Percentiles rank a stretch among this genome's conserved stretches.
Evolutionary conservation across 139 green algal genomes (phyloP).

Genomic region (Picochlorum sp.): DNA sequence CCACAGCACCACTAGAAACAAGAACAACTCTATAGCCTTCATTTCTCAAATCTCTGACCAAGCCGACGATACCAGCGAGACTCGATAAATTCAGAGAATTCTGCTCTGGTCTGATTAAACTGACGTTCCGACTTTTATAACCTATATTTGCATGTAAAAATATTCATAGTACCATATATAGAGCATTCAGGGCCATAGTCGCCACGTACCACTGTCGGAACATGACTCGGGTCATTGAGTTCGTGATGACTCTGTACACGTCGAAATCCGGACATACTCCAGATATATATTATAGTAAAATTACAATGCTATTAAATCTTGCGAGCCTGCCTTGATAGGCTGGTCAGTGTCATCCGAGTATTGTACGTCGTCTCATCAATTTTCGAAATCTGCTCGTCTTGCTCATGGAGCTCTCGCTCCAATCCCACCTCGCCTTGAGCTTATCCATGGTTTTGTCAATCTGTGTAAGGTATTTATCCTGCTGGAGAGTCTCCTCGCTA

Average conservation of each 20-base stretch:
- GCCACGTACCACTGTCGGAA: slow-evolving; percentile 11
- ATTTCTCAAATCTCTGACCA: slow-evolving; percentile 32
- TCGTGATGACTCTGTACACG: background rate
- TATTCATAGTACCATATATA: background rate
- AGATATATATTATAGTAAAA: background rate
- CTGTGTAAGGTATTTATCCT: slow-evolving; percentile 6
- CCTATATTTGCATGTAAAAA: slow-evolving; percentile 32
- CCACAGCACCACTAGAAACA: slow-evolving; percentile 80
- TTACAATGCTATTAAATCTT: background rate
- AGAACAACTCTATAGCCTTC: slow-evolving; percentile 73
- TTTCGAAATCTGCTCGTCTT: background rate
- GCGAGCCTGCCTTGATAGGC: background rate
- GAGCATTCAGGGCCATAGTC: background rate
- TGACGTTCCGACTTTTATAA: slow-evolving; percentile 86
- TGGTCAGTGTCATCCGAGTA: background rate
- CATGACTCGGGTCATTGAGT: background rate
- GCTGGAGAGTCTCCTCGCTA: slow-evolving; percentile 9
- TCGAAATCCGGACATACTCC: background rate
- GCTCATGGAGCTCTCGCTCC: background rate
- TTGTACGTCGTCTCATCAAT: background rate
- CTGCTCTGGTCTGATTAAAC: slow-evolving; percentile 58
- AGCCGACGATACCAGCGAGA: slow-evolving; percentile 68
- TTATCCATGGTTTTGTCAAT: slow-evolving; percentile 3
- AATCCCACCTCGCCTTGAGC: slow-evolving; percentile 2
- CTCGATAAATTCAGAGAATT: slow-evolving; percentile 66